Base-by-base conservation (phyloP, 345 rosid genomes). In the Atalantia buxifolia region DNA sequence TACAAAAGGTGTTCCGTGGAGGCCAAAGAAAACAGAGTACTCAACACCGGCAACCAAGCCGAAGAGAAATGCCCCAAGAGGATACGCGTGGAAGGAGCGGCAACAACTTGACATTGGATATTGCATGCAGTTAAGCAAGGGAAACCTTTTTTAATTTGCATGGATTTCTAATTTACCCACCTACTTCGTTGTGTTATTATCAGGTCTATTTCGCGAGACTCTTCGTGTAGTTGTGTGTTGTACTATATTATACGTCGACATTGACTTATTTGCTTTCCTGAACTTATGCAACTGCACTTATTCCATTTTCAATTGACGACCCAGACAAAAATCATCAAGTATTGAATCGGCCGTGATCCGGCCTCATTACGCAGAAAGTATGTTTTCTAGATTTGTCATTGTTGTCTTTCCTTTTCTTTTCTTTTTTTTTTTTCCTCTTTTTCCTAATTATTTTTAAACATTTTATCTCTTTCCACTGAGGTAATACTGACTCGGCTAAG, bases 1-100 rank as follows among this genome's bases (percentile, higher is more conserved):
- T 95, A 95, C 88, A 93, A 93, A 84, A 89, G 98, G 83, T 95
- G 96, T 80, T 90, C 94, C 0, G 60, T 87, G 80, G 98, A 95
- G 88, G 94, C 93, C 61, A 90, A 81, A 69, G 98, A 93, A 71
- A 88, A 80, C 83, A 89, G 81, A 78, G 27, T 76, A 76, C 67
- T 74, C 67, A 85, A 81, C 80, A 55, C 66, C 57, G 27, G 84
- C 87, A 70, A 65, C 87, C 97, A 86, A 79, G 83, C 80, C 31
- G 97, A 91, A 76, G 96, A 91, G 85, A 92, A 87, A 78, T 83
- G 87, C 72, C 87, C 97, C 19, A 95, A 95, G 85, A 89, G 98
- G 82, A 90, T 93, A 81, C 90, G 99, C 59, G 67, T 93, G 84
- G 99, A 89, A 85, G 89, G 88, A 77, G 89, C 87, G 78, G 84